Base-by-base conservation (phyloP, 1,284 basidiomycete genomes). In the Exobasidium rhododendri region DNA sequence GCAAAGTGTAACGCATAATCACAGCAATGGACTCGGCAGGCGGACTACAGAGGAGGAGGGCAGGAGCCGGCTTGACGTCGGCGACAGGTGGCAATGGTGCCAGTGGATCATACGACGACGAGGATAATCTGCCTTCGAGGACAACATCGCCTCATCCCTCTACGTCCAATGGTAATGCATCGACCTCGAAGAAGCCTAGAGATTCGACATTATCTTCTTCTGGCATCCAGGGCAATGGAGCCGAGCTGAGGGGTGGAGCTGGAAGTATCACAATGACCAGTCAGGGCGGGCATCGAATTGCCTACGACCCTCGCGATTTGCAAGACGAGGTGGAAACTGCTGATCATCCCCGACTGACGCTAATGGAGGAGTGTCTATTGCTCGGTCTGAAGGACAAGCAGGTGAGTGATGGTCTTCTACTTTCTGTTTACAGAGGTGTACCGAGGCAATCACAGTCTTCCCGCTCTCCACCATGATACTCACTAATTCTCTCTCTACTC, bases 281-380 rank as follows among this genome's bases (percentile, higher is more conserved):
- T 35, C 13, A 28, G 17, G 45, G 28, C 11, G 73, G 73, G 14
- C 75, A 76, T 47, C 65, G 70, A 82, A 86, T 98, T 73, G 94
- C 94, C 1, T 97, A 86, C 78, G 94, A 99, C 82, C 94, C 94
- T 0, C 83, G 93, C 60, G 96, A 98, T 82, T 82, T 97, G 69
- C 86, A 89, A 71, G 84, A 88, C 73, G 87, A 87, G 53, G 83
- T 85, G 52, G 91, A 96, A 80, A 86, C 87, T 61, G 83, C 83
- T 40, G 87, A 86, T 78, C 85, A 89, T 80, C 96, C 94, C 0
- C 85, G 85, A 64, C 83, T 98, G 70, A 98, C 94, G 7, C 85
- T 98, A 61, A 92, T 98, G 90, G 94, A 98, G 82, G 96, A 98
- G 82, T 88, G 98, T 17, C 82, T 98, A 59, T 81, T 98, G 59